phyloP scores from a whole-genome alignment of 768 basidiomycete genomes.

The Sutorius australiensis region DNA sequence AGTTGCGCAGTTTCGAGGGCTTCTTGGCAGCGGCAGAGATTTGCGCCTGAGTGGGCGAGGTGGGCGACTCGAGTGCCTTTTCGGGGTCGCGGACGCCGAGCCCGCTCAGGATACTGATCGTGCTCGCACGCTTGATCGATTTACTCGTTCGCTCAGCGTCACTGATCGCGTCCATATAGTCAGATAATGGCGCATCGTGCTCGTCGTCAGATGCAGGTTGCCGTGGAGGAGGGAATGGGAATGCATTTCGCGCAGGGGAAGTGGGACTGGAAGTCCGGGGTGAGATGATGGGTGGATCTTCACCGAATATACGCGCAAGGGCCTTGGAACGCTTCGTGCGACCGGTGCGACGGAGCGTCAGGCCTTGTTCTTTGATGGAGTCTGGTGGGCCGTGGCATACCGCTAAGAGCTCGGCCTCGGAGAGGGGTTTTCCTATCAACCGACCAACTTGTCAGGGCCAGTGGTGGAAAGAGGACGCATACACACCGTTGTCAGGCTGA shows the following conservation, averaged over 20 bases:
- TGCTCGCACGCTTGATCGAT: constrained; percentile 78
- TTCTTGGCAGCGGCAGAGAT: constrained; percentile 29
- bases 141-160: constrained; percentile 26
- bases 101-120: constrained; percentile 90
- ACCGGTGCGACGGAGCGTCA: constrained; percentile 63
- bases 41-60: constrained; percentile 42
- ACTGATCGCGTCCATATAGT: constrained; percentile 25
- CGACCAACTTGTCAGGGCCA: neutral
- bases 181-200: constrained; percentile 33
- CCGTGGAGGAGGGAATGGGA: constrained; percentile 9
- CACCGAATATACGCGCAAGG: constrained; percentile 47
- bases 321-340: constrained; percentile 39
- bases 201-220: constrained; percentile 34
- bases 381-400: constrained; percentile 83
- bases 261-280: constrained; percentile 35
- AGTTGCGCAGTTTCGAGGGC: constrained; percentile 81
- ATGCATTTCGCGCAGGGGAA: constrained; percentile 22
- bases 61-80: constrained; percentile 53
- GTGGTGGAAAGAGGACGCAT: neutral
- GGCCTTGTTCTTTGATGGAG: constrained; percentile 72
- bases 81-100: constrained; percentile 85
- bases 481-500: constrained; percentile 50
- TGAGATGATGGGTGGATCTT: constrained; percentile 32
- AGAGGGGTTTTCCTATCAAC: constrained; percentile 62
- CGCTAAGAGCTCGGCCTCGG: constrained; percentile 73